Base-by-base conservation (phyloP, 2,329 filamentous ascomycete genomes). In the Fusarium sp. region DNA sequence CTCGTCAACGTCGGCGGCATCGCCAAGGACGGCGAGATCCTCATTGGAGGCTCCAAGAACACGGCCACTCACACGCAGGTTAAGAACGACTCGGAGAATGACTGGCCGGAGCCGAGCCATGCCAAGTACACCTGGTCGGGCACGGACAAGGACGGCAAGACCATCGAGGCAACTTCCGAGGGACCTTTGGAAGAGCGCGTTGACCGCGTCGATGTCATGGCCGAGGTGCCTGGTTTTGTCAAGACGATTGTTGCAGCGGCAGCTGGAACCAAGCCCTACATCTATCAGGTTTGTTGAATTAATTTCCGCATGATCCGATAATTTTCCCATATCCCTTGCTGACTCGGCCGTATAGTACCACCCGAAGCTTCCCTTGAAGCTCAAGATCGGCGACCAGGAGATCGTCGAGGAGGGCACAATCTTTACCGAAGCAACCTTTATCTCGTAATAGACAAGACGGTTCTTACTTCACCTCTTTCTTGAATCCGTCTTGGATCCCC, bases 391-490 rank as follows among this genome's bases (percentile, higher is more conserved):
- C 58, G 95, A 95, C 68, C 88, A 94, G 78, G 93, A 95, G 79
- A 89, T 92, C 71, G 87, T 88, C 20, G 96, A 98, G 83, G 87
- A 95, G 80, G 97, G 97, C 57, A 87, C 85, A 56, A 85, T 97
- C 64, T 97, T 97, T 84, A 91, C 90, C 67, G 97, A 99, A 86
- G 95, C 97, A 4, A 98, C 95, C n/a, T 99, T 98, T 86, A 97
- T 99, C 84, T 95, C 93, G 62, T 92, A 30, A 52, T 30, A 86
- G 73, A 84, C 81, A 77, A 65, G 34, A 43, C 13, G 48, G 48
- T 32, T 32, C 6, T 52, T 52, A n/a, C 30, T 43, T 50, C 27
- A 62, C 64, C 57, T 37, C 50, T 71, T 56, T 35, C 11, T 52
- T 23, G 18, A 63, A 48, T 68, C 64, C 45, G 52, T 65, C 25